Percentiles rank a stretch among this genome's conserved stretches.
phyloP scores from a whole-genome alignment of 2,329 filamentous ascomycete genomes.

The Trichoderma polysporum region DNA sequence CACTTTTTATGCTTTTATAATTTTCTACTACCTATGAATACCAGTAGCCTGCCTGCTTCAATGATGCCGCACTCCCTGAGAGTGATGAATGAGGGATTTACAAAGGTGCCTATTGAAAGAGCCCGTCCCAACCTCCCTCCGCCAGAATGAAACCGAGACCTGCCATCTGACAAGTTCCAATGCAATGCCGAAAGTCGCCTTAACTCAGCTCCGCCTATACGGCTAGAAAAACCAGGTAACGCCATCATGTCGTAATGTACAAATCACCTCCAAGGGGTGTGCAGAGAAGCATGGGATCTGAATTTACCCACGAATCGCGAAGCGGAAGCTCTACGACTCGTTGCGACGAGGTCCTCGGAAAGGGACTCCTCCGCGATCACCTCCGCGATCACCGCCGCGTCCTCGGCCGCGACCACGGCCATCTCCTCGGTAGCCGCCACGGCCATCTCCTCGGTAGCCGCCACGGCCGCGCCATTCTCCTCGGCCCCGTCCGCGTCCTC shows the following conservation, averaged over 20 bases:
- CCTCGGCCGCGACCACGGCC: conserved; percentile 44
- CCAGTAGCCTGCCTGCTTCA: conserved; percentile 21
- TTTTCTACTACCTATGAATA: conserved; percentile 21
- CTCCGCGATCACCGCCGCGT: conserved; percentile 32
- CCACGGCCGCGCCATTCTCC: conserved; percentile 53
- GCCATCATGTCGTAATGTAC: conserved; percentile 44
- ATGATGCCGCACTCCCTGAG: conserved; percentile 19
- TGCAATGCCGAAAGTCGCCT: conserved; percentile 32
- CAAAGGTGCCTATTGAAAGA: conserved; percentile 22
- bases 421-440: conserved; percentile 49
- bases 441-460: conserved; percentile 49
- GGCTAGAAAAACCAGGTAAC: conserved; percentile 33
- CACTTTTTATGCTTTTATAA: not conserved
- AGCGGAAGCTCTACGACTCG: conserved; percentile 38
- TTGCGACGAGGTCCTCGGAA: conserved; percentile 39
- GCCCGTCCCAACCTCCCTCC: conserved; percentile 20
- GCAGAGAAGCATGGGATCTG: conserved; percentile 32
- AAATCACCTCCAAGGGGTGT: conserved; percentile 35
- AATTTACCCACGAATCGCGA: conserved; percentile 29
- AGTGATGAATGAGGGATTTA: conserved; percentile 21
- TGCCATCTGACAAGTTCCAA: conserved; percentile 22
- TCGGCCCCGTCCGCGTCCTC: conserved; percentile 45
- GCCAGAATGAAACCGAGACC: conserved; percentile 21
- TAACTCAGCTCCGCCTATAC: conserved; percentile 28
- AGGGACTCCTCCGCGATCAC: conserved; percentile 38